These are phyloP conservation scores for Trametes cingulata DNA, from an alignment of 768 basidiomycete genomes.

Conservation along the genomic window DNA sequence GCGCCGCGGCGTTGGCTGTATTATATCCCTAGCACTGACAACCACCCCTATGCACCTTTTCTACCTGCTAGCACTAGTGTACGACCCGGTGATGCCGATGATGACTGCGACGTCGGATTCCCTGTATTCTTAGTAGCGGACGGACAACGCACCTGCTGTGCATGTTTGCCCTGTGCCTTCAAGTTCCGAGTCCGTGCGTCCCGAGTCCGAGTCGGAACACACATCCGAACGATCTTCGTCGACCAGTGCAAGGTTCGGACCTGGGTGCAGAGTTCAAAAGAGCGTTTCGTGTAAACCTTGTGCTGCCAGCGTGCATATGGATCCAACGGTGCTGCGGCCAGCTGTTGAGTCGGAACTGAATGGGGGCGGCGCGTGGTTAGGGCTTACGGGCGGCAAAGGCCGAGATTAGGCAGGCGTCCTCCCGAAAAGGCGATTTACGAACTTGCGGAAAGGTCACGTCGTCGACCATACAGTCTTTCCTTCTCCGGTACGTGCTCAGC, in stretches of 20 bases:
- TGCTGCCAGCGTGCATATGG: background rate
- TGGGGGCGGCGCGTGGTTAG: conserved; percentile 10
- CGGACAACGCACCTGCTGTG: background rate
- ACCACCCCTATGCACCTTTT: background rate
- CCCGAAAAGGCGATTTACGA: conserved; percentile 21
- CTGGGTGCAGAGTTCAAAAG: background rate
- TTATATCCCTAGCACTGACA: background rate
- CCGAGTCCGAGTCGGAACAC: too few species aligned
- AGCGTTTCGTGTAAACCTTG: background rate
- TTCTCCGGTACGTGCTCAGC: background rate
- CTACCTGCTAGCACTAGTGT: background rate
- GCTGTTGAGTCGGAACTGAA: background rate
- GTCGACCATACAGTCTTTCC: background rate
- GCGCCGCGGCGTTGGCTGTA: background rate
- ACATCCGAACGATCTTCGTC: background rate
- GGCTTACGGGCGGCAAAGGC: conserved; percentile 16
- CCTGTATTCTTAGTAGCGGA: conserved; percentile 7
- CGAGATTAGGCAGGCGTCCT: conserved; percentile 20
- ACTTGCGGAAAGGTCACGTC: conserved; percentile 7
- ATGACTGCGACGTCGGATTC: background rate
- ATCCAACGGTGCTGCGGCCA: too few species aligned
- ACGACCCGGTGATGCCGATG: background rate
- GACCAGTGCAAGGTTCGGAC: background rate
- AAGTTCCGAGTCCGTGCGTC: background rate
- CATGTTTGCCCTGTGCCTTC: conserved; percentile 6